Evolutionary conservation across 148 eudicot genomes (phyloP).

Genomic region (Nyssa sinensis): DNA sequence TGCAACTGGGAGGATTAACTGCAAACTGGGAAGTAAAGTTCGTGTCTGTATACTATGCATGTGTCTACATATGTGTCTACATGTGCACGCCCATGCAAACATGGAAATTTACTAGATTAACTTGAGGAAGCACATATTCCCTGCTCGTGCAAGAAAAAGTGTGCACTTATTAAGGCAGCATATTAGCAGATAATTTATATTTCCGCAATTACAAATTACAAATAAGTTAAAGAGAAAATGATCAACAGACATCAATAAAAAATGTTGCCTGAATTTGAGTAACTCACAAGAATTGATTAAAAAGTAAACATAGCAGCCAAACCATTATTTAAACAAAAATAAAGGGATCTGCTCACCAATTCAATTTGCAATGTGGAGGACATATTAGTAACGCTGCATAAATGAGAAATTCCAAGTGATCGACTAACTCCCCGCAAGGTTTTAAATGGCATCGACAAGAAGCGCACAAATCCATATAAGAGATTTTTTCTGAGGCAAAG

Average conservation of each 20-base stretch:
- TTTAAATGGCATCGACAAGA: constrained; percentile 67
- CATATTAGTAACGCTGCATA: constrained; percentile 62
- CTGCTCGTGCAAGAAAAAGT: not conserved
- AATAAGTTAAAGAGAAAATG: not conserved
- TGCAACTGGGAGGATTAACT: not conserved
- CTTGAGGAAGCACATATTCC: not conserved
- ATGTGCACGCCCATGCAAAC: not conserved
- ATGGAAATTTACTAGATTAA: not conserved
- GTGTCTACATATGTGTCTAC: not conserved
- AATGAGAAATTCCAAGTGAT: constrained; percentile 56
- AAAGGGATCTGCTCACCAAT: constrained; percentile 47
- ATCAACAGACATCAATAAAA: not conserved
- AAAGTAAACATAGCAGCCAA: not conserved
- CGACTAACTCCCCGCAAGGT: constrained; percentile 69
- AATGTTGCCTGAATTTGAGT: too few relatives aligned
- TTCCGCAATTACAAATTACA: not conserved
- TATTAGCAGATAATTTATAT: not conserved
- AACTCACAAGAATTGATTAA: not conserved
- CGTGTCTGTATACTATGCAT: not conserved
- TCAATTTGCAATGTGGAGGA: constrained; percentile 77
- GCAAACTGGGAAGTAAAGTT: not conserved
- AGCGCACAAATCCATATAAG: constrained; percentile 65
- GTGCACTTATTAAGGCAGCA: not conserved
- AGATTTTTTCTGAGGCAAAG: constrained; percentile 67
- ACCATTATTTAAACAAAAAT: not conserved